Evolutionary conservation across 805 yeast genomes (phyloP).

Genomic region (Danielia reshetovae): DNA sequence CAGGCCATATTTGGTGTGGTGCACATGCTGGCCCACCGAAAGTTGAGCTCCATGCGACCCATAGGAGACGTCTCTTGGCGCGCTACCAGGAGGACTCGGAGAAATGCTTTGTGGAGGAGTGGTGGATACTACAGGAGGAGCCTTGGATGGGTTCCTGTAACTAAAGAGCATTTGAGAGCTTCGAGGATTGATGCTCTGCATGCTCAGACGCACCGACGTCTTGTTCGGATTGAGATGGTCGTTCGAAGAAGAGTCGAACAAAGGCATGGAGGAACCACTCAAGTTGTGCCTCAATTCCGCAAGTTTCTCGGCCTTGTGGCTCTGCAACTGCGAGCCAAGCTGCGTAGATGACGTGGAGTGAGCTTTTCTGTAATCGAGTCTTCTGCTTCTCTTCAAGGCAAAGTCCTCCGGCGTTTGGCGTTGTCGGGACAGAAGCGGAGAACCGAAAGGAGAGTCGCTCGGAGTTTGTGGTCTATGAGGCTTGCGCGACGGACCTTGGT

Average conservation of each 20-base stretch:
- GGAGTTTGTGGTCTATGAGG: slow-evolving; percentile 1
- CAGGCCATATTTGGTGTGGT: slow-evolving; percentile 11
- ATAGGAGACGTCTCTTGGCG: too few relatives aligned
- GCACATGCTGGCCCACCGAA: slow-evolving; percentile 8
- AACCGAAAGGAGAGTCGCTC: neutral
- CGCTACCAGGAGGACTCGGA: too few relatives aligned
- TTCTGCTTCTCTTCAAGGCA: slow-evolving; percentile 35
- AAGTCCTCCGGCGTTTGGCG: slow-evolving; percentile 16
- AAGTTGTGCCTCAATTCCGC: slow-evolving; percentile 22
- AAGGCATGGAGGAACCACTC: neutral
- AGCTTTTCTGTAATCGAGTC: slow-evolving; percentile 37
- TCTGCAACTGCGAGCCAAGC: slow-evolving; percentile 25
- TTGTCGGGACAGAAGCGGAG: neutral
- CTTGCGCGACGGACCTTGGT: too few relatives aligned
- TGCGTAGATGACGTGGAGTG: slow-evolving; percentile 10
- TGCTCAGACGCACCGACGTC: slow-evolving; percentile 5
- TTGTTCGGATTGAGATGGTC: neutral
- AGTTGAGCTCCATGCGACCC: too few relatives aligned
- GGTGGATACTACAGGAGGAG: too few relatives aligned
- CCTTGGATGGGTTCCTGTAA: slow-evolving; percentile 28
- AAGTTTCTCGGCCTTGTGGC: slow-evolving; percentile 21
- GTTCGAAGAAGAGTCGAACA: too few relatives aligned
- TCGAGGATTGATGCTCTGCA: slow-evolving; percentile 19
- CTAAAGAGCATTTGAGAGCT: slow-evolving; percentile 35
- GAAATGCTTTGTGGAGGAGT: too few relatives aligned